Base-by-base conservation (phyloP, 441 rosid species). In the Corymbia citriodora region DNA sequence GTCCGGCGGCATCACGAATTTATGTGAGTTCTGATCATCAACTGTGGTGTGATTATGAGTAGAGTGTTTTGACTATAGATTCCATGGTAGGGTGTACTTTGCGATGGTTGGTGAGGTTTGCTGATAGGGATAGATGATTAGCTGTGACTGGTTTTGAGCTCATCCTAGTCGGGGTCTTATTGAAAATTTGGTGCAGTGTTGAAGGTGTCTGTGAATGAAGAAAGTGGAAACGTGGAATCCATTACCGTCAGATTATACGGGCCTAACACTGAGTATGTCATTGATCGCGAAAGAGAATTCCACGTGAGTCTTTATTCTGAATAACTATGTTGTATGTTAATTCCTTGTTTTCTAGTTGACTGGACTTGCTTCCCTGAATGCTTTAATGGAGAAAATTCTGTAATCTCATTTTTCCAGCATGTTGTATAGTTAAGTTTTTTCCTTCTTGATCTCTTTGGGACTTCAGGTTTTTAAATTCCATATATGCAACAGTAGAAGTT, bases 1-100 rank as follows among this genome's bases (percentile, higher is more conserved):
- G 45, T 95, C 99, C 29, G 99, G 99, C 19, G 99, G 99, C 94
- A 97, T 98, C 92, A 98, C 99, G 15, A 98, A 98, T 94, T 94
- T 97, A 33, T 92, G 99, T 98, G 87, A 95, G 99, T 88, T 33
- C 59, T 83, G 49, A 18, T n/a, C 11, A 33, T 27, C 16, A 49
- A 8, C 36, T 54, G 53, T 88, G 48, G 29, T 45, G 53, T 48
- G 86, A 14, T 81, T 7, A 40, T 74, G 3, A 74, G 50, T 74
- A 40, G 29, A 2, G 21, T 40, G 27, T 7, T 19, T 74, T 13
- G 50, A 40, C 29, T 40, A 40, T 40, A 40, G 50, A 74, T 40
- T 40, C 29, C 50, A 8, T 36, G 48, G 15, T 74, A 74, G 79
- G 6, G 45, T 31, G 19, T 31, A 31, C 4, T 19, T 31, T 17